Percentiles rank a stretch among this genome's conserved stretches.
phyloP scores from a whole-genome alignment of 768 basidiomycete species.

The Leccinum subgranulosum region DNA sequence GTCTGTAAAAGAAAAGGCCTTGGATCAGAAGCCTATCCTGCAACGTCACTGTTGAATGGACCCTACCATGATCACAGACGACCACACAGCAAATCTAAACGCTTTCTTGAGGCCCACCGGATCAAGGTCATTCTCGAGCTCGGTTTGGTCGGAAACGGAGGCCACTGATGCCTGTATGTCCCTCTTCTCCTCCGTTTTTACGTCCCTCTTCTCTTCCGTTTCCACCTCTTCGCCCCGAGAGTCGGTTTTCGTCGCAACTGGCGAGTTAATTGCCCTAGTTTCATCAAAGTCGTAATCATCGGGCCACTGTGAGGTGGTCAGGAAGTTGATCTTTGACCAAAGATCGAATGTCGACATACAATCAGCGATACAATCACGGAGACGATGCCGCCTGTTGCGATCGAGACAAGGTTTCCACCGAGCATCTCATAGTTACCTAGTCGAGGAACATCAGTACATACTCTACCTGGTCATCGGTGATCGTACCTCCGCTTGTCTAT shows the following conservation, averaged over 20 bases:
- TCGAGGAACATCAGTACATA: neutral
- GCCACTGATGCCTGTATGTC: constrained; percentile 27
- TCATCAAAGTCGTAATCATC: constrained; percentile 79
- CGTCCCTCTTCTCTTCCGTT: constrained; percentile 39
- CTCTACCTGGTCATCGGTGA: constrained; percentile 2
- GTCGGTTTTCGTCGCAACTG: constrained; percentile 14
- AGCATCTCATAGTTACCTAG: constrained; percentile 68
- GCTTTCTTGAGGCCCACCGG: constrained; percentile 64
- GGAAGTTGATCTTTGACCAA: neutral
- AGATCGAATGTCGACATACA: constrained; percentile 36
- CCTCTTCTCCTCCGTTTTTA: constrained; percentile 39
- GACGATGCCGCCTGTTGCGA: constrained; percentile 77
- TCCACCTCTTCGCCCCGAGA: constrained; percentile 25
- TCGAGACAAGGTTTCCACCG: constrained; percentile 84
- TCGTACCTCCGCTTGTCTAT: constrained; percentile 52
- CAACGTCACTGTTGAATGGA: neutral
- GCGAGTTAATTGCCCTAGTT: constrained; percentile 73
- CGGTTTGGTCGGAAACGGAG: constrained; percentile 36
- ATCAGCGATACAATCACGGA: constrained; percentile 62
- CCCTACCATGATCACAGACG: constrained; percentile 63
- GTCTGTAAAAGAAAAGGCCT: constrained; percentile 35
- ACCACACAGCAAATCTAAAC: constrained; percentile 77
- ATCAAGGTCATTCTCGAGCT: constrained; percentile 59
- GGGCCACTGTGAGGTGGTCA: constrained; percentile 50
- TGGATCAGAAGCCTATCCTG: neutral